Base-by-base conservation (phyloP, 352 stramenopile genomes). In the Phytopythium helicoides region DNA sequence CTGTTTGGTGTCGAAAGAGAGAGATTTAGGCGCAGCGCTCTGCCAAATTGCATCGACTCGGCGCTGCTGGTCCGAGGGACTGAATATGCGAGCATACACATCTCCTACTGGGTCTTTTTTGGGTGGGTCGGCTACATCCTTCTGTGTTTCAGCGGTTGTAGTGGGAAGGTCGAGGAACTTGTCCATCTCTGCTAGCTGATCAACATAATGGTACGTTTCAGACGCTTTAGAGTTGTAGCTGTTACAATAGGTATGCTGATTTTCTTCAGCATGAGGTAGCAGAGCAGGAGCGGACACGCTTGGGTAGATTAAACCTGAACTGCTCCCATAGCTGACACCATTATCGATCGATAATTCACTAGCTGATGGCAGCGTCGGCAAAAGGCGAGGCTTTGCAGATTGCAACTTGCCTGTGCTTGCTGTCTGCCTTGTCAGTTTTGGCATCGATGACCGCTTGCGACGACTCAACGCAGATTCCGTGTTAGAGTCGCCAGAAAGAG, bases 11-110 rank as follows among this genome's bases (percentile, higher is more conserved):
- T 46, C 38, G 10, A 50, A 11, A 18, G 44, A 37, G 22, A 71
- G 52, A 3, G 75, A 64, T 28, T 72, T 80, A 6, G 81, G 51
- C 8, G 46, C 47, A 28, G 84, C 41, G 28, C 63, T 72, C 22
- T 82, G 60, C 78, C 78, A 89, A 73, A 89, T 89, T 37, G 67
- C 68, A 38, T 89, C 78, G 11, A 89, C 65, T 34, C 72, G 71
- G 36, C 58, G 46, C 1, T 25, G 34, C 18, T 45, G 38, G 5
- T 38, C 38, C 28, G 39, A 47, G 21, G 50, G 49, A 18, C 57
- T 51, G 44, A 69, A 23, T 23, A 63, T 58, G 8, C 46, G 26
- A 9, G 60, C n/a, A 19, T 65, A 65, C 7, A 49, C 23, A 3
- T 40, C 48, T 52, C n/a, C n/a, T 9, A 12, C 22, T 15, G 6